Evolutionary conservation across 208 protist species (phyloP).

Genomic region (Trypanosoma caninum): DNA sequence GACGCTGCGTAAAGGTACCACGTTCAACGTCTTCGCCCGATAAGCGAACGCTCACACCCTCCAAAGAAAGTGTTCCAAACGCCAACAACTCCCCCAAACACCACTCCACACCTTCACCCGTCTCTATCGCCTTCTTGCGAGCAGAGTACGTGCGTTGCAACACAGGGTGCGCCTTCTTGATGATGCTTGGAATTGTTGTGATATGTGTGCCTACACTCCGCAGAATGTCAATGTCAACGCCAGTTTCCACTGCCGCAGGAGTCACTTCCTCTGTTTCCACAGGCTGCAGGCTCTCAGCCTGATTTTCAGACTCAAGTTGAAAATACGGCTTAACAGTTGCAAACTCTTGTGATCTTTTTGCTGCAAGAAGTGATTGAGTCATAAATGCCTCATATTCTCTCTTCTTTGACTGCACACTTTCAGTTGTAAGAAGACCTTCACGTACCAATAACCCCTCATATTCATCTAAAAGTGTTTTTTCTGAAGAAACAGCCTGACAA

Average conservation of each 20-base stretch:
- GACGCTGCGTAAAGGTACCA: conserved; percentile 98
- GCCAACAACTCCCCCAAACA: conserved; percentile 95
- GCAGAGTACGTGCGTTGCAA: conserved; percentile 88
- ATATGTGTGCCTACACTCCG: conserved; percentile 71
- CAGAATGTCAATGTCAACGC: conserved; percentile 62
- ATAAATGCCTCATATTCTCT: conserved; percentile 67
- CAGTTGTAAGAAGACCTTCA: conserved; percentile 73
- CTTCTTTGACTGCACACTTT: conserved; percentile 58
- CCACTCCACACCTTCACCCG: conserved; percentile 91
- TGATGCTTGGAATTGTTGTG: conserved; percentile 77
- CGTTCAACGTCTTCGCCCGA: conserved; percentile 97
- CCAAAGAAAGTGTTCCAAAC: conserved; percentile 90
- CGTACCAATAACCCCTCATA: conserved; percentile 84
- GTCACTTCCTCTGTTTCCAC: conserved; percentile 39
- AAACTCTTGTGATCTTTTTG: conserved; percentile 80
- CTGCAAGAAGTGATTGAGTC: conserved; percentile 79
- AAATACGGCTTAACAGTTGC: conserved; percentile 70
- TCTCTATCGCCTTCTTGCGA: conserved; percentile 84
- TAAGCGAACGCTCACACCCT: conserved; percentile 93
- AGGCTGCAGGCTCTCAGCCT: conserved; percentile 35
- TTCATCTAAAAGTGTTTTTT: conserved; percentile 85
- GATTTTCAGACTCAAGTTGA: conserved; percentile 75
- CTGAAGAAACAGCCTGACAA: conserved; percentile 92
- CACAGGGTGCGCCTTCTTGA: conserved; percentile 87
- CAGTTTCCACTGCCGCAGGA: conserved; percentile 58